Percentiles rank a stretch among this genome's conserved stretches.
These are phyloP conservation scores for Pseudoscleropodium purum DNA, from an alignment of 225 moss, liverwort and hornwort species.

Conservation along the genomic window DNA sequence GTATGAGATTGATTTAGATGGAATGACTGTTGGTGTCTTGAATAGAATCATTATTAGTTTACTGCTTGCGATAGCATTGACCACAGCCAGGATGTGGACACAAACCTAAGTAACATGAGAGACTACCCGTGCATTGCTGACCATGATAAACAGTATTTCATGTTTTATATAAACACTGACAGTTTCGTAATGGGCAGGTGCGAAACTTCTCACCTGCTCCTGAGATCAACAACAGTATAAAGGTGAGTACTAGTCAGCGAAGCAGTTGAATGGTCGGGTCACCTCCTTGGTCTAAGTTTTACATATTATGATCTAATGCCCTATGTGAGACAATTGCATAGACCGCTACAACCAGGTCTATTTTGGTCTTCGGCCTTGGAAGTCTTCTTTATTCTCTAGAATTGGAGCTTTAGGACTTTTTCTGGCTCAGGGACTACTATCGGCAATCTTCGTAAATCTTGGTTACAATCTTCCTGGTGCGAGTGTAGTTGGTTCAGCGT, in stretches of 20 bases:
- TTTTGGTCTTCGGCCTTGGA: background rate
- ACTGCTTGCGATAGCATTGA: background rate
- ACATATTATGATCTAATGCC: background rate
- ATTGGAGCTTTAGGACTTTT: background rate
- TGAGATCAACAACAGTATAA: slow-evolving; percentile 87
- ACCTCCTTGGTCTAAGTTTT: background rate
- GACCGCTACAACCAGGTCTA: background rate
- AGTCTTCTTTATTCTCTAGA: background rate
- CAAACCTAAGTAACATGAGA: background rate
- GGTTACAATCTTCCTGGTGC: background rate
- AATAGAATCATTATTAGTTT: background rate
- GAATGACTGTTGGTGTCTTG: background rate
- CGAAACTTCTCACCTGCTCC: slow-evolving; percentile 70
- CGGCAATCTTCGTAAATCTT: background rate
- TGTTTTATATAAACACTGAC: background rate
- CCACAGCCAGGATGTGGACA: background rate
- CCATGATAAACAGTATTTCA: slow-evolving; percentile 48
- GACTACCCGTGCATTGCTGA: background rate
- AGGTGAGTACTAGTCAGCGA: slow-evolving; percentile 26
- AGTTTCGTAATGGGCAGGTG: slow-evolving; percentile 33
- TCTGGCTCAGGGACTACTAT: background rate
- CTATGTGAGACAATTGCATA: background rate
- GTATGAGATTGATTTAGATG: background rate
- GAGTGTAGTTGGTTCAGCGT: background rate
- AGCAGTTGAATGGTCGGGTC: background rate